A percentile compares a stretch with the other conserved stretches of the same genome.
phyloP scores from a whole-genome alignment of 345 rosid genomes.

The Euclidium syriacum region DNA sequence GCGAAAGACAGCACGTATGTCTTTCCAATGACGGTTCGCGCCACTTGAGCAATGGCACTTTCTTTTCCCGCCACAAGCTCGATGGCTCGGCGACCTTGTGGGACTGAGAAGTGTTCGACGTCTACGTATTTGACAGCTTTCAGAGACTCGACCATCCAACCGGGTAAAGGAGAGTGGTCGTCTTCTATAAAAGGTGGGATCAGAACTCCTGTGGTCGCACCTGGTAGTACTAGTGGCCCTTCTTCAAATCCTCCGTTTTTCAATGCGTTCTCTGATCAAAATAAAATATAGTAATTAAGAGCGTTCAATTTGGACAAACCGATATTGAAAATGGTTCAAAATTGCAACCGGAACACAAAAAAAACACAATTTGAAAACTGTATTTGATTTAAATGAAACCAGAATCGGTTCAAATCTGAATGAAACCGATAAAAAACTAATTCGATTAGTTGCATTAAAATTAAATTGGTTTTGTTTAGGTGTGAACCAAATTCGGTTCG shows the following conservation, averaged over 20 bases:
- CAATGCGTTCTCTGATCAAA: slow-evolving; percentile 55
- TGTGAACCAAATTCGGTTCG: not conserved
- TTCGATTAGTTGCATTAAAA: not conserved
- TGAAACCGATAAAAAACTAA: no score
- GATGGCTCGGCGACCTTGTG: slow-evolving; percentile 58
- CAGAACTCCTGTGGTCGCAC: slow-evolving; percentile 61
- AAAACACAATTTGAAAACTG: no score
- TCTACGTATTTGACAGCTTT: slow-evolving; percentile 92
- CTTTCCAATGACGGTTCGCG: slow-evolving; percentile 48
- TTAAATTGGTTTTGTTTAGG: not conserved
- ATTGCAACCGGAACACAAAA: not conserved
- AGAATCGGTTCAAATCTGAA: no score
- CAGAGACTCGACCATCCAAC: slow-evolving; percentile 85
- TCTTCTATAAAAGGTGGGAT: slow-evolving; percentile 83
- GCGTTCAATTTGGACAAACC: not conserved
- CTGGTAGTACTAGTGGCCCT: slow-evolving; percentile 70
- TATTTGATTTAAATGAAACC: no score
- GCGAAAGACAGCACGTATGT: slow-evolving; percentile 53
- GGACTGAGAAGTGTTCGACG: slow-evolving; percentile 55
- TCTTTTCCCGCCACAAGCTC: slow-evolving; percentile 90
- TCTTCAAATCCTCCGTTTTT: slow-evolving; percentile 81
- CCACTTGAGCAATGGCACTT: slow-evolving; percentile 72
- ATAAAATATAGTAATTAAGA: not conserved
- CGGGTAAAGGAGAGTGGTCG: slow-evolving; percentile 71
- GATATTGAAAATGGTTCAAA: not conserved